Conservation (phyloP, 176 grass and related monocot genomes). For the Oryza meridionalis region DNA sequence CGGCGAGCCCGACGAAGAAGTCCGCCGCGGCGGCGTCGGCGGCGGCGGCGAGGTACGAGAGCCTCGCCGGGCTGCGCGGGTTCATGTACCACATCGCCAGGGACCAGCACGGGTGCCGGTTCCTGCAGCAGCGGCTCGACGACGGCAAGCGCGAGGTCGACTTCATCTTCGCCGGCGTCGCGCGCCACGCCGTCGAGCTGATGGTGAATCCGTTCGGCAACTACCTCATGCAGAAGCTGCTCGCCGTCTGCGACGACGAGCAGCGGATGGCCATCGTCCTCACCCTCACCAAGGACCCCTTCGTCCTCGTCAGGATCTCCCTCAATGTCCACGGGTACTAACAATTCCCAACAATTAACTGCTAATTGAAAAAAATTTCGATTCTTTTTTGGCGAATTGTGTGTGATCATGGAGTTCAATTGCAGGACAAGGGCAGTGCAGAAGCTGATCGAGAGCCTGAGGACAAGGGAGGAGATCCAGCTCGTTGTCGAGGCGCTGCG, state of each 20-base stretch:
- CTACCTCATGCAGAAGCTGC: constrained; percentile 95
- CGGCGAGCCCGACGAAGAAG: constrained; percentile 44
- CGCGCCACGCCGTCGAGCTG: constrained; percentile 68
- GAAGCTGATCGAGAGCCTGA: constrained; percentile 78
- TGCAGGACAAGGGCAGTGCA: constrained; percentile 80
- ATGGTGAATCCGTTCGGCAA: constrained; percentile 84
- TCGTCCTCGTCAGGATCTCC: constrained; percentile 64
- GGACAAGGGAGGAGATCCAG: constrained; percentile 61
- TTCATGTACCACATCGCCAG: constrained; percentile 65
- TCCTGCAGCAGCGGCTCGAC: constrained; percentile 74
- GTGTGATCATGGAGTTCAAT: neutral
- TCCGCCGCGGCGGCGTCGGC: constrained; percentile 1
- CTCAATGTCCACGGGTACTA: constrained; percentile 78
- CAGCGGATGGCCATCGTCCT: constrained; percentile 66
- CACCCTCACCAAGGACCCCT: constrained; percentile 49
- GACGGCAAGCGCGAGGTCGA: constrained; percentile 69
- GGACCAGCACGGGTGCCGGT: constrained; percentile 86
- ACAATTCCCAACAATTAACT: neutral
- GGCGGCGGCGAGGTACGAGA: constrained; percentile 49
- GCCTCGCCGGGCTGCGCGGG: constrained; percentile 52
- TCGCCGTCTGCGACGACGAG: constrained; percentile 63
- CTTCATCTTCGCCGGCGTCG: constrained; percentile 61
- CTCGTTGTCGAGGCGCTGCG: constrained; percentile 57
- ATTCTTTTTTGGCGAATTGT: neutral
- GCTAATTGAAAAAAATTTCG: neutral